These are phyloP conservation scores for Paratinospora sagittata DNA, from an alignment of 164 flowering plant genomes.

Conservation along the genomic window DNA sequence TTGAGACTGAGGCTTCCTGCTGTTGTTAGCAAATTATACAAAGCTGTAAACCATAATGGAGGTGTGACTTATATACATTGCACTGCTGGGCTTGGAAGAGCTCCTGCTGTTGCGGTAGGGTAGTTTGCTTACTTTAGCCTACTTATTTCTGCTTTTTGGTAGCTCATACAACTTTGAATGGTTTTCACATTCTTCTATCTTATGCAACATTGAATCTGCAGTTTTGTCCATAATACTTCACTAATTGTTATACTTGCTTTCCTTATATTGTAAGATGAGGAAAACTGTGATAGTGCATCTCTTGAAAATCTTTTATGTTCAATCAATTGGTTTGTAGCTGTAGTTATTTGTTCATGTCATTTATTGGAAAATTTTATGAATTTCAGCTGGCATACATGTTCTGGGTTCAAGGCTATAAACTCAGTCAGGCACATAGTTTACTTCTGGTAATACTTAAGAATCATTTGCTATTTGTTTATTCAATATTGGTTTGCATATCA, in stretches of 20 bases:
- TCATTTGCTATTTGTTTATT: not conserved
- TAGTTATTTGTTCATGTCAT: not conserved
- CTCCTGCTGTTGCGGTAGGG: slow-evolving; percentile 89
- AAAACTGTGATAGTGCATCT: not conserved
- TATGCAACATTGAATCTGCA: not conserved
- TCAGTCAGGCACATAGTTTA: slow-evolving; percentile 51
- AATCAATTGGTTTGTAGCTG: not conserved
- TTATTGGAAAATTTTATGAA: slow-evolving; percentile 9
- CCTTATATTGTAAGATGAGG: not conserved
- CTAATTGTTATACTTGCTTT: not conserved
- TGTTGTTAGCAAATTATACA: slow-evolving; percentile 67
- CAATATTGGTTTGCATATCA: too few relatives aligned
- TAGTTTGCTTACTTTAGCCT: not conserved
- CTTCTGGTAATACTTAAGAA: slow-evolving; percentile 27
- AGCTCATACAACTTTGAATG: not conserved
- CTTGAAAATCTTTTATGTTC: not conserved
- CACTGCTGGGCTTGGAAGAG: slow-evolving; percentile 99
- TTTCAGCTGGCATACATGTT: slow-evolving; percentile 88
- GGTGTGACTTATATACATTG: slow-evolving; percentile 94
- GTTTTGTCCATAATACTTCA: not conserved
- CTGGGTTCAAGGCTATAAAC: slow-evolving; percentile 89
- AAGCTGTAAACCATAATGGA: slow-evolving; percentile 71
- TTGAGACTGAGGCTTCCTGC: slow-evolving; percentile 81
- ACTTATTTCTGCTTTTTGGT: not conserved
- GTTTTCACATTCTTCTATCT: not conserved